A percentile compares a stretch with the other conserved stretches of the same genome.
These are phyloP conservation scores for Oidiodendron maius DNA, from an alignment of 495 filamentous ascomycete genomes.

Conservation along the genomic window DNA sequence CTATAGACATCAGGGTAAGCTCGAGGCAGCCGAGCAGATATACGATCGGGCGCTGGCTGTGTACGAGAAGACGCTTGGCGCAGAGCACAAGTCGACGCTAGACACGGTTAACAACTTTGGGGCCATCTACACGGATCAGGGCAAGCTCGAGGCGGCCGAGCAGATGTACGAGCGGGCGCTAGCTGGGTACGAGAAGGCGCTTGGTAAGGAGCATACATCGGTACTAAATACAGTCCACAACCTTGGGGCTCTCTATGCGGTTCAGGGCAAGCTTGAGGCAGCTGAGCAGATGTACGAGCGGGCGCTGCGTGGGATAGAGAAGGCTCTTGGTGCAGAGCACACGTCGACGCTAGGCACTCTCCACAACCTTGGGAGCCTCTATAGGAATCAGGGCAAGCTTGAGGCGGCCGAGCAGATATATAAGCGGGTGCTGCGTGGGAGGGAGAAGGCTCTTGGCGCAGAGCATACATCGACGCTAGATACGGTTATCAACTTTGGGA, in stretches of 20 bases:
- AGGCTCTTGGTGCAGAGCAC: too few relatives aligned
- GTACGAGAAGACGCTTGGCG: conserved; percentile 32
- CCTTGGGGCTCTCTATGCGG: conserved; percentile 19
- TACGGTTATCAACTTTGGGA: too few relatives aligned
- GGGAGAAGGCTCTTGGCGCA: too few relatives aligned
- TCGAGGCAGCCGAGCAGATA: conserved; percentile 28
- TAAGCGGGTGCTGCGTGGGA: too few relatives aligned
- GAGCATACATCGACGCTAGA: too few relatives aligned
- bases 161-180: too few relatives aligned
- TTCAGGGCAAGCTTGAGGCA: conserved; percentile 19
- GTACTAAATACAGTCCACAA: conserved; percentile 28
- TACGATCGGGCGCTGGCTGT: conserved; percentile 30
- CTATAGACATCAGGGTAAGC: conserved; percentile 27
- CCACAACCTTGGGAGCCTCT: too few relatives aligned
- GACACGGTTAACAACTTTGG: conserved; percentile 25
- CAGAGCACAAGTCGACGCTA: conserved; percentile 34
- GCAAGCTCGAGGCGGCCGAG: conserved; percentile 27
- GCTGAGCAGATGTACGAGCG: conserved; percentile 31
- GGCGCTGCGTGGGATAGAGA: too few relatives aligned
- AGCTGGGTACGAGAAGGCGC: conserved; percentile 33
- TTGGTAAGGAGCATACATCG: conserved; percentile 30
- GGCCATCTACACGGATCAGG: conserved; percentile 25
- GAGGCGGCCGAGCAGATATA: too few relatives aligned
- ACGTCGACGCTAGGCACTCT: too few relatives aligned
- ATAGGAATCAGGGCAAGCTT: too few relatives aligned